A percentile compares a stretch with the other conserved stretches of the same genome.
Evolutionary conservation across 2,329 filamentous ascomycete genomes (phyloP).

Genomic region (Penicillium polonicum): DNA sequence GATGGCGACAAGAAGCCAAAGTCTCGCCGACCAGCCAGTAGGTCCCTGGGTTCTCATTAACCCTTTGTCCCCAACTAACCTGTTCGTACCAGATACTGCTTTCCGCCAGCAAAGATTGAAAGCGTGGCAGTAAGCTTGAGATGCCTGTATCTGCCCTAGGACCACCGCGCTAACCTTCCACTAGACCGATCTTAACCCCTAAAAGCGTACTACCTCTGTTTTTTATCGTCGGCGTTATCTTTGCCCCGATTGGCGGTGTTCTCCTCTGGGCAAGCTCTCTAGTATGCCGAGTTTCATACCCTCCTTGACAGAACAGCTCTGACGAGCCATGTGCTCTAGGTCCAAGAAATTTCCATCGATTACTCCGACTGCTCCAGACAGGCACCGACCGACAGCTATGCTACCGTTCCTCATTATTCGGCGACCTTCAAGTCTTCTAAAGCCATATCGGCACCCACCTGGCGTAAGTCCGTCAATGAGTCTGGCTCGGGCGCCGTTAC

Average conservation of each 20-base stretch:
- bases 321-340: conserved; percentile 50
- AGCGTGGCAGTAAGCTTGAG: conserved; percentile 82
- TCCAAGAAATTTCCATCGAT: conserved; percentile 87
- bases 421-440: conserved; percentile 66
- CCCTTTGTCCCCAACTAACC: conserved; percentile 8
- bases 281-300: conserved; percentile 50
- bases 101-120: conserved; percentile 96
- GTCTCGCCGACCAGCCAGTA: conserved; percentile 88
- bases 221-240: conserved; percentile 86
- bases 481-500: conserved; percentile 43
- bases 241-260: conserved; percentile 86
- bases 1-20: conserved; percentile 72
- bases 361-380: conserved; percentile 73
- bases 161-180: conserved; percentile 17
- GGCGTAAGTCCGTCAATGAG: conserved; percentile 31
- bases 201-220: conserved; percentile 91
- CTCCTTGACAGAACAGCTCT: neutral
- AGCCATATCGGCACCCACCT: conserved; percentile 39
- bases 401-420: conserved; percentile 44
- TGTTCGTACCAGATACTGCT: conserved; percentile 69
- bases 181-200: conserved; percentile 86
- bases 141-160: neutral
- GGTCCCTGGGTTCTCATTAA: conserved; percentile 27
- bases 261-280: conserved; percentile 81
- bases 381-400: conserved; percentile 48